Evolutionary conservation across 306 rosid species (phyloP).

Genomic region (Gastrolobium villosum): DNA sequence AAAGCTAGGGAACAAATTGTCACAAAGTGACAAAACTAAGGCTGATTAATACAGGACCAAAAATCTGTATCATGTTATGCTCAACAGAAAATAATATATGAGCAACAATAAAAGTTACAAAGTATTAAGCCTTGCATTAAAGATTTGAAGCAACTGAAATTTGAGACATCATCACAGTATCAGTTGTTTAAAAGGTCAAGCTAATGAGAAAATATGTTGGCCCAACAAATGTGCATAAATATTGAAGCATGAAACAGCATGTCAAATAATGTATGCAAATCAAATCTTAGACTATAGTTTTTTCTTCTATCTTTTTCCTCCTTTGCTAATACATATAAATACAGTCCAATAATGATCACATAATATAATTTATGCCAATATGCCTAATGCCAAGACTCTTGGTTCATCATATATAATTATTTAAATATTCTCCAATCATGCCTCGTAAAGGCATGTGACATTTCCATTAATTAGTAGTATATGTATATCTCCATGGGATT

Average conservation of each 20-base stretch:
- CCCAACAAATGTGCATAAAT: slow-evolving; percentile 25
- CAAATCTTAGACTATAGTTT: slow-evolving; percentile 2
- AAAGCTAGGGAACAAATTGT: slow-evolving; percentile 33
- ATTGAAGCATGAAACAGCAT: slow-evolving; percentile 41
- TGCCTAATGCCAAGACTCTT: background rate
- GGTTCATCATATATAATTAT: background rate
- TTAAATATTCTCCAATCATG: background rate
- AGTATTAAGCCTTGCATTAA: slow-evolving; percentile 19
- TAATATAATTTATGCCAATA: slow-evolving; percentile 3
- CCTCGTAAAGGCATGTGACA: slow-evolving; percentile 1
- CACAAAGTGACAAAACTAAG: slow-evolving; percentile 31
- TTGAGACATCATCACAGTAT: slow-evolving; percentile 17
- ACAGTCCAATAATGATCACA: slow-evolving; percentile 4
- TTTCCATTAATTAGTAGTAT: slow-evolving; percentile 1
- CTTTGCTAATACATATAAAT: slow-evolving; percentile 26
- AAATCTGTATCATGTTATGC: background rate
- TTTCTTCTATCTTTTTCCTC: background rate
- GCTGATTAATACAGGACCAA: slow-evolving; percentile 14
- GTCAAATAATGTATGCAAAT: slow-evolving; percentile 37
- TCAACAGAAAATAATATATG: slow-evolving; percentile 13
- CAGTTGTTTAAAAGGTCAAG: slow-evolving; percentile 25
- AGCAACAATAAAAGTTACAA: slow-evolving; percentile 16
- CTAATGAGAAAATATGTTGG: slow-evolving; percentile 4
- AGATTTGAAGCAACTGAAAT: slow-evolving; percentile 21
- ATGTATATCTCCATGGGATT: slow-evolving; percentile 9